phyloP scores from a whole-genome alignment of 345 rosid genomes.

The Salix brachista region DNA sequence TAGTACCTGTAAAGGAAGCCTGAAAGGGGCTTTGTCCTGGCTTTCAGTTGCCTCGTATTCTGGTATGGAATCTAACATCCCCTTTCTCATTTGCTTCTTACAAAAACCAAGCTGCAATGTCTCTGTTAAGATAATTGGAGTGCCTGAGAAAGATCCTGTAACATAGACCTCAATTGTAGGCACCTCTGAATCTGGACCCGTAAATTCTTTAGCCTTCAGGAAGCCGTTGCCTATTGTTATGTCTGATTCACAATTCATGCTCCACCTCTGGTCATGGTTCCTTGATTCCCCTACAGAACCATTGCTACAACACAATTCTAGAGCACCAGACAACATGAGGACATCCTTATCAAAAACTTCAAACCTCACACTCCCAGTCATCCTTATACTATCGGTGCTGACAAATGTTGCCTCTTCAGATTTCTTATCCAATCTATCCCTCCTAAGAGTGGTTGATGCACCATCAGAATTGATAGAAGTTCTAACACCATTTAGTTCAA shows the following conservation, averaged over 20 bases:
- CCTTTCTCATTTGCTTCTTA: conserved; percentile 12
- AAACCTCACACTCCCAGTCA: conserved; percentile 22
- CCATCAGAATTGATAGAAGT: conserved; percentile 16
- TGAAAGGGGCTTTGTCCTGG: conserved; percentile 6
- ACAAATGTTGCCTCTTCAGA: conserved; percentile 37
- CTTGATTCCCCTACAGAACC: conserved; percentile 19
- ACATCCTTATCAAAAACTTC: conserved; percentile 21
- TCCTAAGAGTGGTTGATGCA: conserved; percentile 15
- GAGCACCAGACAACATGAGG: conserved; percentile 19
- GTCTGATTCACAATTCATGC: conserved; percentile 21
- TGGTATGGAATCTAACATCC: conserved; percentile 18
- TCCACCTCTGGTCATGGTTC: conserved; percentile 19
- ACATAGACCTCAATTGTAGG: conserved; percentile 28
- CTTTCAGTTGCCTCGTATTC: conserved; percentile 17
- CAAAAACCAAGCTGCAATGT: conserved; percentile 16
- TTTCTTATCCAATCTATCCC: conserved; percentile 31
- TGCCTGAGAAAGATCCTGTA: conserved; percentile 27
- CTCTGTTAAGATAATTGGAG: conserved; percentile 24
- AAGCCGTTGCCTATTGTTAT: conserved; percentile 15
- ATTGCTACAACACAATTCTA: conserved; percentile 14
- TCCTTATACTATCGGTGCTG: conserved; percentile 27
- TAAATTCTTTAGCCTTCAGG: conserved; percentile 15
- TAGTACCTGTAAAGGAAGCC: conserved; percentile 17
- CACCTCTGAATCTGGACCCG: conserved; percentile 8
- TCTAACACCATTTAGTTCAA: conserved; percentile 33